Evolutionary conservation across 1,139 yeast genomes (phyloP).

Genomic region (Lizanozyma gosingica): DNA sequence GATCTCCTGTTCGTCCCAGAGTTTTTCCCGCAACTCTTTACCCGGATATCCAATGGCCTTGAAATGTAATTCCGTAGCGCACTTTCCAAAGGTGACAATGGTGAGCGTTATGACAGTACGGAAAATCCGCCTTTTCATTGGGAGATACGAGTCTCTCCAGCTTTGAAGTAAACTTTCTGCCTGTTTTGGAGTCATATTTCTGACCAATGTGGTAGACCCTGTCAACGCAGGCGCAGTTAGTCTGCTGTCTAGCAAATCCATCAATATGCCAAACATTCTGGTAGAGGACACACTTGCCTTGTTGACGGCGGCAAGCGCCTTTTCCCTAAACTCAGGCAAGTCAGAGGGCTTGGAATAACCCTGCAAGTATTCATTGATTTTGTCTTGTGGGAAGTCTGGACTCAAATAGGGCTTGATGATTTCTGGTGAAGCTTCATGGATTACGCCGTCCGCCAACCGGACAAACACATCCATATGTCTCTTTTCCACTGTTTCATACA

Average conservation of each 20-base stretch:
- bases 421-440: conserved; percentile 26
- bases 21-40: conserved; percentile 18
- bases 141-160: conserved; percentile 33
- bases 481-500: conserved; percentile 11
- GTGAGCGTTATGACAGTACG: conserved; percentile 17
- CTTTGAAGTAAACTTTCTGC: conserved; percentile 19
- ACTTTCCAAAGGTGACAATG: conserved; percentile 14
- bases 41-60: conserved; percentile 29
- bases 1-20: conserved; percentile 20
- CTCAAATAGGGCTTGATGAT: conserved; percentile 19
- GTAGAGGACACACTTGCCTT: conserved; percentile 12
- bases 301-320: conserved; percentile 12
- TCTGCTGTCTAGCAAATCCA: conserved; percentile 21
- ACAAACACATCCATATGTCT: conserved; percentile 20
- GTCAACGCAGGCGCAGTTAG: conserved; percentile 30
- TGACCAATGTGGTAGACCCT: conserved; percentile 22
- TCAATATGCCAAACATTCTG: conserved; percentile 16
- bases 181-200: conserved; percentile 28
- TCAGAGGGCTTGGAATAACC: conserved; percentile 23
- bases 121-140: conserved; percentile 21
- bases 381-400: conserved; percentile 19
- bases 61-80: conserved; percentile 26
- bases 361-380: conserved; percentile 24
- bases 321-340: conserved; percentile 18
- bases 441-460: conserved; percentile 26